phyloP scores from a whole-genome alignment of 371 early-diverging fungal species.

The Synchytrium microbalum region DNA sequence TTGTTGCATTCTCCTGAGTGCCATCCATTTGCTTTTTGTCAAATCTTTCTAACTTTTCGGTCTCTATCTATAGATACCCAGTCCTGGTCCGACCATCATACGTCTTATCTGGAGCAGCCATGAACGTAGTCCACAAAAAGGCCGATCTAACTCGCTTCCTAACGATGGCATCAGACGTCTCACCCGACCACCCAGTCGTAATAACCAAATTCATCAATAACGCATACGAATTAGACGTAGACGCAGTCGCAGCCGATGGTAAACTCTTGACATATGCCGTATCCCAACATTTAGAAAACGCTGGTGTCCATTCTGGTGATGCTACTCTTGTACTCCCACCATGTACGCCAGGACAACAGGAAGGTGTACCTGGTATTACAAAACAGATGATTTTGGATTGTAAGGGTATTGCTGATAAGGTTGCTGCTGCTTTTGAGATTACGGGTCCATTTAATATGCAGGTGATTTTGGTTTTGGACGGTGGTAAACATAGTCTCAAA shows the following conservation, averaged over 20 bases:
- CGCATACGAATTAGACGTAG: conserved; percentile 92
- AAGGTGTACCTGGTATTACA: conserved; percentile 52
- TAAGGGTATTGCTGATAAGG: conserved; percentile 70
- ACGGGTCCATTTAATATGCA: conserved; percentile 96
- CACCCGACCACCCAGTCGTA: conserved; percentile 87
- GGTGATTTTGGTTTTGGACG: conserved; percentile 50
- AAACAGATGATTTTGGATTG: conserved; percentile 55
- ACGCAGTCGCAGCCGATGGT: conserved; percentile 82
- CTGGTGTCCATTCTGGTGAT: conserved; percentile 95
- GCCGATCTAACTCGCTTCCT: conserved; percentile 64
- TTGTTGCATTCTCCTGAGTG: too few species aligned
- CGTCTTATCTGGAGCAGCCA: conserved; percentile 92
- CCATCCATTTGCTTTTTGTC: background rate
- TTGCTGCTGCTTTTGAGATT: conserved; percentile 79
- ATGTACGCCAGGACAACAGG: conserved; percentile 1
- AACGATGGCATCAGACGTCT: conserved; percentile 73
- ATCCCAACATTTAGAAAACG: conserved; percentile 91
- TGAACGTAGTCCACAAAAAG: conserved; percentile 81
- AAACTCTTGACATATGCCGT: conserved; percentile 74
- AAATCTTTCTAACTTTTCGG: conserved; percentile 1
- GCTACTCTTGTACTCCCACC: conserved; percentile 82
- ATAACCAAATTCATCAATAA: conserved; percentile 86
- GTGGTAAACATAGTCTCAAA: conserved; percentile 50
- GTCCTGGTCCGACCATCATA: conserved; percentile 92
- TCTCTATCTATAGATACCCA: conserved; percentile 50